Conservation (phyloP, 352 stramenopile genomes). For the Phytopythium montanum region DNA sequence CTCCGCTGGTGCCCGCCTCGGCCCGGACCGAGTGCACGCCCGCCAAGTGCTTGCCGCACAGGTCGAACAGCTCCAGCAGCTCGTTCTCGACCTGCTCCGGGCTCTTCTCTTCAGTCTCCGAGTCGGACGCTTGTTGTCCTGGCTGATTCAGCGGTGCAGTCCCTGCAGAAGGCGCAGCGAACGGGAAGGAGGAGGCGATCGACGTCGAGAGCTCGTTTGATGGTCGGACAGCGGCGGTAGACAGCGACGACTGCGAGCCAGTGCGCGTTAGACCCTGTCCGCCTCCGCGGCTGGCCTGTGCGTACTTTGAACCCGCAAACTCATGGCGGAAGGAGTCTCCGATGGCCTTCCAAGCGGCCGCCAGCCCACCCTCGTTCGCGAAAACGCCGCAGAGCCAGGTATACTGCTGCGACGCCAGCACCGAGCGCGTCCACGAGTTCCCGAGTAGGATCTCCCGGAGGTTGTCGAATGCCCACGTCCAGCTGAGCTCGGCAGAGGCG, state of each 20-base stretch:
- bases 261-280: neutral
- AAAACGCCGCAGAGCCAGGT: constrained; percentile 25
- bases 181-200: constrained; percentile 15
- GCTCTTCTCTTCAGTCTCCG: neutral
- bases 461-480: constrained; percentile 32
- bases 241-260: constrained; percentile 3
- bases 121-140: neutral
- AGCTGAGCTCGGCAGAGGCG: constrained; percentile 39
- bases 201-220: neutral
- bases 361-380: constrained; percentile 29
- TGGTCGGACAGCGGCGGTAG: neutral
- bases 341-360: constrained; percentile 41
- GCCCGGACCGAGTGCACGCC: constrained; percentile 46
- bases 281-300: constrained; percentile 1
- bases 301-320: constrained; percentile 33
- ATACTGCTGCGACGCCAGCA: constrained; percentile 23
- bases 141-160: neutral
- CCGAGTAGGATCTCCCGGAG: constrained; percentile 29
- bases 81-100: constrained; percentile 35
- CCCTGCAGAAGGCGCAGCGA: constrained; percentile 10
- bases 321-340: constrained; percentile 54
- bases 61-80: constrained; percentile 58
- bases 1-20: constrained; percentile 60
- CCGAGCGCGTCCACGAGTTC: constrained; percentile 39
- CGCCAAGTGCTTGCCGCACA: constrained; percentile 42